These are phyloP conservation scores for Dillenia turbinata DNA, from an alignment of 164 flowering plant species.

Conservation along the genomic window DNA sequence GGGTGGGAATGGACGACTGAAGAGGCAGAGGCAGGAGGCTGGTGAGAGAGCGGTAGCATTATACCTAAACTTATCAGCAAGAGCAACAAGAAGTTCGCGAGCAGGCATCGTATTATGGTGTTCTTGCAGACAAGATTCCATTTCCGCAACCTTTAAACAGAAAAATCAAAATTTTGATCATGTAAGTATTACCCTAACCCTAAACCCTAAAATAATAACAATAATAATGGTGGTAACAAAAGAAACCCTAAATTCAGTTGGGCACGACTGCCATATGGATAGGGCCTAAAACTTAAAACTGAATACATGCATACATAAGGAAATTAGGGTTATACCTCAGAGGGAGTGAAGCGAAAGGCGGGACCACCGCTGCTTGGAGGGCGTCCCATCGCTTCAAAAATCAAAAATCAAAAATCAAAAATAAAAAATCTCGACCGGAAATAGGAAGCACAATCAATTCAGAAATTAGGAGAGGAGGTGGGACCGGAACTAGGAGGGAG, in stretches of 20 bases:
- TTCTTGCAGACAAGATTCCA: constrained; percentile 78
- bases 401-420: not conserved
- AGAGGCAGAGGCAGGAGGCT: not conserved
- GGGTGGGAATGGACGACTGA: not conserved
- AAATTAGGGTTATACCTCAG: constrained; percentile 36
- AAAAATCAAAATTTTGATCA: not conserved
- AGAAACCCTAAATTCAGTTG: no score
- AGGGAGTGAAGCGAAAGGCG: constrained; percentile 53
- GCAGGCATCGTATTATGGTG: constrained; percentile 56
- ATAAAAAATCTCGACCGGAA: not conserved
- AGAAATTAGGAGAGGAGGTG: not conserved
- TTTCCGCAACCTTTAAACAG: constrained; percentile 57
- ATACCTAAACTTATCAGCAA: constrained; percentile 91
- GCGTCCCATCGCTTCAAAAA: constrained; percentile 44
- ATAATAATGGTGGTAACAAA: not conserved
- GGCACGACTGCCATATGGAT: not conserved
- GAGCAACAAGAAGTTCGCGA: constrained; percentile 62
- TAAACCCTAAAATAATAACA: not conserved
- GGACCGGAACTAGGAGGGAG: not conserved
- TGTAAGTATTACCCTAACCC: not conserved
- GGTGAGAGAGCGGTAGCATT: not conserved
- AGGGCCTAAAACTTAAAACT: not conserved
- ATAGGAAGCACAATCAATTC: not conserved
- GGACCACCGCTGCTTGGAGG: constrained; percentile 74
- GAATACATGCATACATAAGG: not conserved